A percentile compares a stretch with the other conserved stretches of the same genome.
Conservation (phyloP, 1,284 basidiomycete species). For the Leccinum angustisporum region DNA sequence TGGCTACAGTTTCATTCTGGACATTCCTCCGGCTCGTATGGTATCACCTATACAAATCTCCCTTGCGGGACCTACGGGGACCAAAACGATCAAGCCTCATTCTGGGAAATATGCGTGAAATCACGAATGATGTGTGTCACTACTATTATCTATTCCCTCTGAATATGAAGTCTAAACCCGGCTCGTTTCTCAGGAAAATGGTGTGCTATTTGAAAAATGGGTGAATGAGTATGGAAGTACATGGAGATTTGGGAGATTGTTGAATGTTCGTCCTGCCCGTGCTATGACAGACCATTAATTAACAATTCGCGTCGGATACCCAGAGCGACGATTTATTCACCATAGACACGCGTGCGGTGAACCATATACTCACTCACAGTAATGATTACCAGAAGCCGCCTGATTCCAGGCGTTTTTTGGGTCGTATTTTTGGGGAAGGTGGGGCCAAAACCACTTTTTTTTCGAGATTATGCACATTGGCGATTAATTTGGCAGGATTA, state of each 20-base stretch:
- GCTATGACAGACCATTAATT: background rate
- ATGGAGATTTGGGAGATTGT: slow-evolving; percentile 43
- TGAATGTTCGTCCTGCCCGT: background rate
- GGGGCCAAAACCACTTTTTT: background rate
- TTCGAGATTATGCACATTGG: background rate
- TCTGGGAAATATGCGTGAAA: slow-evolving; percentile 9
- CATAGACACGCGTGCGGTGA: slow-evolving; percentile 16
- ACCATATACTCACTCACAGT: slow-evolving; percentile 39
- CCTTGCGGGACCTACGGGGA: slow-evolving; percentile 11
- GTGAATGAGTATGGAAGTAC: slow-evolving; percentile 50
- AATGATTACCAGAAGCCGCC: slow-evolving; percentile 36
- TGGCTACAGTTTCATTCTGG: background rate
- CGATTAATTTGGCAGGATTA: background rate
- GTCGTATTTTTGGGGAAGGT: slow-evolving; percentile 34
- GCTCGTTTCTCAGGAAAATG: slow-evolving; percentile 4
- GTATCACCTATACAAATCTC: background rate
- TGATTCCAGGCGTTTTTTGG: slow-evolving; percentile 20
- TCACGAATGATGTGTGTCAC: slow-evolving; percentile 10
- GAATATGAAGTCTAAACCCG: background rate
- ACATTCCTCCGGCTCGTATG: background rate
- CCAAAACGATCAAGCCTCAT: slow-evolving; percentile 10
- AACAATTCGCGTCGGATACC: background rate
- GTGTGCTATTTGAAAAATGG: slow-evolving; percentile 38
- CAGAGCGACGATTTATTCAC: slow-evolving; percentile 2
- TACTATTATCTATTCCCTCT: background rate